Conservation (phyloP, 202 grass and related monocot species). For the Brachypodium distachyon region DNA sequence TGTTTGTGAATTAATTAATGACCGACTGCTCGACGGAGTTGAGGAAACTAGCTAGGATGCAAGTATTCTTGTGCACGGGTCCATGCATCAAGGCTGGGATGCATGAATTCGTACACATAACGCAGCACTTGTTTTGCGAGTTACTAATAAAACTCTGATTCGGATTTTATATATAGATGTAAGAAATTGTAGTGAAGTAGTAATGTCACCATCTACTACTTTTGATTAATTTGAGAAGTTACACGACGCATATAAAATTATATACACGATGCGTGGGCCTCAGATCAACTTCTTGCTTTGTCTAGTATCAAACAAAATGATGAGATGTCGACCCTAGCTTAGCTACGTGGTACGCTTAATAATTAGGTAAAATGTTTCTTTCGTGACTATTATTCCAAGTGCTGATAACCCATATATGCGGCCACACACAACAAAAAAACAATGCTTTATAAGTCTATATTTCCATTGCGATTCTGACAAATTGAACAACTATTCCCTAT, state of each 20-base stretch:
- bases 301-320: conserved; percentile 21
- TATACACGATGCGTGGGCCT: too few species aligned
- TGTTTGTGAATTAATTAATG: too few species aligned
- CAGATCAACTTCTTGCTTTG: conserved; percentile 37
- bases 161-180: neutral
- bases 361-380: conserved; percentile 64
- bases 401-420: conserved; percentile 11
- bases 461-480: conserved; percentile 18
- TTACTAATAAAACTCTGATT: too few species aligned
- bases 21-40: too few species aligned
- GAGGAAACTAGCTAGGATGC: too few species aligned
- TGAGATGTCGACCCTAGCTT: conserved; percentile 9
- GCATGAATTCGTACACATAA: too few species aligned
- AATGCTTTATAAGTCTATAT: neutral
- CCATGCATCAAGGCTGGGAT: too few species aligned
- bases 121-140: too few species aligned
- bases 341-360: conserved; percentile 11
- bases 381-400: conserved; percentile 30
- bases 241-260: conserved; percentile 18
- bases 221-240: too few species aligned
- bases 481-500: neutral
- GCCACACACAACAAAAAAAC: neutral
- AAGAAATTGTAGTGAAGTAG: neutral
- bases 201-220: too few species aligned
- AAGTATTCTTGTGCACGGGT: too few species aligned